phyloP scores from a whole-genome alignment of 108 stramenopile species.

The Skeletonema grethae region DNA sequence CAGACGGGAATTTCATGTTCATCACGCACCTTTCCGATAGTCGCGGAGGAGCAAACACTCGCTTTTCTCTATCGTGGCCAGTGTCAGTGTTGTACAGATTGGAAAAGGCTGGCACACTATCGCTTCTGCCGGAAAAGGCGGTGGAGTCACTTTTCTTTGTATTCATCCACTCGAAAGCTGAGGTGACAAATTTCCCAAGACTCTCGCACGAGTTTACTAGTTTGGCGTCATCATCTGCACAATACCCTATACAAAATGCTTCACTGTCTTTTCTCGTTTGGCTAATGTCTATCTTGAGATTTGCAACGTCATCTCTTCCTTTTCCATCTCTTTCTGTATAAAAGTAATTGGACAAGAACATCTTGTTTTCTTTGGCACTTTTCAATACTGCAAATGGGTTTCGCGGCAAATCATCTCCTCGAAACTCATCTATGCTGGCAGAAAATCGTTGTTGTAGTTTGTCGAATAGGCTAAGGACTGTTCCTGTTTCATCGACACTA shows the following conservation, averaged over 20 bases:
- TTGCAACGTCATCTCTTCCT: background rate
- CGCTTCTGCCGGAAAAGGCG: background rate
- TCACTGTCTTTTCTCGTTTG: slow-evolving; percentile 22
- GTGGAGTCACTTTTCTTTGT: background rate
- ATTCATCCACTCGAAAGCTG: background rate
- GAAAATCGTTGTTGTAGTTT: slow-evolving; percentile 42
- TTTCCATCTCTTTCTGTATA: slow-evolving; percentile 21
- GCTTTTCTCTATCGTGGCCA: background rate
- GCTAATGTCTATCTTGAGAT: slow-evolving; percentile 40
- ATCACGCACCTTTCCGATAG: slow-evolving; percentile 1
- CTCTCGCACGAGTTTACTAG: slow-evolving; percentile 15
- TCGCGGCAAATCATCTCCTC: slow-evolving; percentile 4
- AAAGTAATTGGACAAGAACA: slow-evolving; percentile 36
- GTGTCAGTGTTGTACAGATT: background rate
- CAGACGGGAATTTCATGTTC: background rate
- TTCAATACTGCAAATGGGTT: background rate
- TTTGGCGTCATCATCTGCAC: background rate
- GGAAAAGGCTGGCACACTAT: background rate
- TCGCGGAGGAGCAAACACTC: slow-evolving; percentile 29
- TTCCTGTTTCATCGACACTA: background rate
- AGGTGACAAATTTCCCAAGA: background rate
- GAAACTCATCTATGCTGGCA: background rate
- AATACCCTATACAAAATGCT: slow-evolving; percentile 15
- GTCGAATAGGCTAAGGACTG: slow-evolving; percentile 3
- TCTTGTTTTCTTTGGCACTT: slow-evolving; percentile 14